These are phyloP conservation scores for Magnaporthiopsis rhizophila DNA, from an alignment of 2,329 filamentous ascomycete species.

Conservation along the genomic window DNA sequence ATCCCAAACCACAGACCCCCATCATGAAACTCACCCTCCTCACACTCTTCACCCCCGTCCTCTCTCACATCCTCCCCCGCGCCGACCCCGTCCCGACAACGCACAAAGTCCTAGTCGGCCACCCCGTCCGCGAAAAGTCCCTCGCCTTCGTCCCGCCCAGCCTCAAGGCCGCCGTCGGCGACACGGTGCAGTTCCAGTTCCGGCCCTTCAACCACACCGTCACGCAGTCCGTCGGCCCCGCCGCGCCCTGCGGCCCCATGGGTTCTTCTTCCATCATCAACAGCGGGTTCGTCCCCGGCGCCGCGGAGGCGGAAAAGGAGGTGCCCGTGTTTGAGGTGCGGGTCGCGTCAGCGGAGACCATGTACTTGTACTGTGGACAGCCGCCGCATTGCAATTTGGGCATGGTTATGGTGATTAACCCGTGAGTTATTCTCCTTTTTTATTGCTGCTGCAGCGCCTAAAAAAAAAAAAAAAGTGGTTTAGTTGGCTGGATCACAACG, in stretches of 20 bases:
- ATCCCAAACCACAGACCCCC: no score
- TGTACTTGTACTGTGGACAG: constrained; percentile 76
- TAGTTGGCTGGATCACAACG: no score
- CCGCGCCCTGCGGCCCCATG: constrained; percentile 1
- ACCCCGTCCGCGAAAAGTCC: constrained; percentile 29
- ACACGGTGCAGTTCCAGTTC: constrained; percentile 62
- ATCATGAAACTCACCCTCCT: neutral
- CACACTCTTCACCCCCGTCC: neutral
- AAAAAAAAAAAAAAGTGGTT: no score
- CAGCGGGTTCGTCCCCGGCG: constrained; percentile 6
- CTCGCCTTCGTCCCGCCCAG: constrained; percentile 59
- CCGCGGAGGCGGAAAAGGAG: neutral
- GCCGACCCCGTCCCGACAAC: neutral
- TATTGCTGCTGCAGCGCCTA: no score
- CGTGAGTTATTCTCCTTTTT: neutral
- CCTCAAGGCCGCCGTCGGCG: constrained; percentile 53
- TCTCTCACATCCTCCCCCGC: neutral
- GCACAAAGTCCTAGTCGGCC: neutral
- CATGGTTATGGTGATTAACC: constrained; percentile 70
- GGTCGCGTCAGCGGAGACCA: constrained; percentile 31
- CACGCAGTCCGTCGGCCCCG: constrained; percentile 53
- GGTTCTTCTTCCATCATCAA: neutral
- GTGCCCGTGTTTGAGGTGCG: constrained; percentile 1
- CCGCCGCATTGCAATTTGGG: constrained; percentile 64
- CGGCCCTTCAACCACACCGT: constrained; percentile 66